Conservation (phyloP, 2,329 filamentous ascomycete species). For the Tolypocladium tundrense region DNA sequence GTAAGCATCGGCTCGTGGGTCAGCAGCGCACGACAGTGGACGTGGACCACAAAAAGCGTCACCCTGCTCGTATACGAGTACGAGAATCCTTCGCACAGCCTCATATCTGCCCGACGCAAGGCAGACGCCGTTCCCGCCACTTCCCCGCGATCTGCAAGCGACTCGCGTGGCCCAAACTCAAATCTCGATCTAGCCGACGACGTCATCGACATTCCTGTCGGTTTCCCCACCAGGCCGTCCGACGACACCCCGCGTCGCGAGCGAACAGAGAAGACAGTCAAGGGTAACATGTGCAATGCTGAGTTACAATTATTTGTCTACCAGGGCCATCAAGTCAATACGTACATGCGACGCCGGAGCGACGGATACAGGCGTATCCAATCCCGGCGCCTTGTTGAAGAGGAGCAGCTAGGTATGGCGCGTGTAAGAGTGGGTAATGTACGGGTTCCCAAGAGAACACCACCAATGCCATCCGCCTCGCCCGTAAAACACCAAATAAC, state of each 20-base stretch:
- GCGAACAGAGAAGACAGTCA: background rate
- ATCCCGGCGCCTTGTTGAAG: constrained; percentile 11
- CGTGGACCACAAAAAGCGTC: background rate
- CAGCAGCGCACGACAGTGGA: background rate
- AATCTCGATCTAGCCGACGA: background rate
- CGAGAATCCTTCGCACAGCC: background rate
- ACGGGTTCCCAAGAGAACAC: constrained; percentile 6
- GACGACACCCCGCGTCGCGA: background rate
- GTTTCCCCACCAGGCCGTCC: background rate
- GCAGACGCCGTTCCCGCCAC: background rate
- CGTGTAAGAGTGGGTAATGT: constrained; percentile 6
- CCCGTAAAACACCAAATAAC: constrained; percentile 10
- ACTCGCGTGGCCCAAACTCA: background rate
- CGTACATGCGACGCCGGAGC: constrained; percentile 7
- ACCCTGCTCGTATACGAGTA: background rate
- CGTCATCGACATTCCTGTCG: background rate
- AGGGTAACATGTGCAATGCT: constrained; percentile 14
- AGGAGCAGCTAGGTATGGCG: constrained; percentile 12
- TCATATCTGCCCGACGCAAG: background rate
- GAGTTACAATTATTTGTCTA: constrained; percentile 21
- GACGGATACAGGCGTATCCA: constrained; percentile 8
- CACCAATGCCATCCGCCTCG: background rate
- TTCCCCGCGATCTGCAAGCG: background rate
- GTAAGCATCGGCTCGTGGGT: background rate
- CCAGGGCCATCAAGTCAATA: constrained; percentile 20